Base-by-base conservation (phyloP, 768 basidiomycete species). In the Amanita polypyramis region DNA sequence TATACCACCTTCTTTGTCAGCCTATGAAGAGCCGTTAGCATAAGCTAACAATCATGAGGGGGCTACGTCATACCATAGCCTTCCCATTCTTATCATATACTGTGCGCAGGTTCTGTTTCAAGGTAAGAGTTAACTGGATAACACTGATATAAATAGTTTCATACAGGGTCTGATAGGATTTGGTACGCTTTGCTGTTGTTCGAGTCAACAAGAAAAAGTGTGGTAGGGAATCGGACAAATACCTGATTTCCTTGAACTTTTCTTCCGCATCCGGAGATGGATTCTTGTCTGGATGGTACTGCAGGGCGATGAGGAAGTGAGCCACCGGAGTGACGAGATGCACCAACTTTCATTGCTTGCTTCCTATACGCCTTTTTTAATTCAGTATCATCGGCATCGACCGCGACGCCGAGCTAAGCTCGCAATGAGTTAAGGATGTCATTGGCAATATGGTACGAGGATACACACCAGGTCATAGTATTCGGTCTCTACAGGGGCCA, bases 251-350 rank as follows among this genome's bases (percentile, higher is more conserved):
- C 67, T 97, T 95, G 72, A 99, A 99, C 70, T 82, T 93, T 62
- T 88, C 85, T 61, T 93, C 92, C 1, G 95, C 96, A 58, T 91
- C 90, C n/a, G 81, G 75, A 3, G 89, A 85, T 5, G 79, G 75
- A 59, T 97, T 97, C 75, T 95, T 96, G 67, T 96, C 94, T 4
- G 93, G 94, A 61, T 96, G 93, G 61, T 83, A 95, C 87, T 93
- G 55, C 14, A 23, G 50, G 43, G 19, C 36, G 5, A 38, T 42
- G 17, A 21, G 47, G 23, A 48, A 38, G 34, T 47, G 43, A 23
- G 41, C 39, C 47, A 23, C 21, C 2, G 10, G 2, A 37, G 33
- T 25, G 42, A 23, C 20, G 25, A 54, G 14, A 7, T 32, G 27
- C 47, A 66, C 73, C 52, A 49, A 87, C 92, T 75, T 86, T 86